Conservation (phyloP, 306 rosid genomes). For the Vigna angularis region DNA sequence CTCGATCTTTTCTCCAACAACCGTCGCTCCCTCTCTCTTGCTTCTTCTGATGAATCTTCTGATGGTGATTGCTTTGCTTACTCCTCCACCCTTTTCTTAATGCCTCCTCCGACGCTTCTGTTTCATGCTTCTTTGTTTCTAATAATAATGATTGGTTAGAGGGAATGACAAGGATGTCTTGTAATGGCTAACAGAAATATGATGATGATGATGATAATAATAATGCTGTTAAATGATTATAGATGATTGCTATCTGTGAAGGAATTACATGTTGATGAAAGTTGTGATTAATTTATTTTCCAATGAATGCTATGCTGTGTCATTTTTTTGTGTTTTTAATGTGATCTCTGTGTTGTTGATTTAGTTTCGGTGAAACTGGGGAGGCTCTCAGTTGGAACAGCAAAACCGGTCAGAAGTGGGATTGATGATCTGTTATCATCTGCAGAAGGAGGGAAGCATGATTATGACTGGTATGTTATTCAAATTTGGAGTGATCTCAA, state of each 20-base stretch:
- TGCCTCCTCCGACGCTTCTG: not conserved
- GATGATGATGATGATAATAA: not conserved
- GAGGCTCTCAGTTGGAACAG: conserved; percentile 87
- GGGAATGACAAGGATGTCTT: not conserved
- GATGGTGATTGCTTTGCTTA: conserved; percentile 65
- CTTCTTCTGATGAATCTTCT: conserved; percentile 86
- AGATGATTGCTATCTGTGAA: not conserved
- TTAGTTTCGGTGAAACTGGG: conserved; percentile 84
- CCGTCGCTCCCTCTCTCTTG: conserved; percentile 75
- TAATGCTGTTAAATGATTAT: not conserved
- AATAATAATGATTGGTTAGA: not conserved
- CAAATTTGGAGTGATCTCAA: conserved; percentile 5
- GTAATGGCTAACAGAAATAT: conserved; percentile 3
- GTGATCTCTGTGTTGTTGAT: conserved; percentile 34
- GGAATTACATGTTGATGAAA: conserved; percentile 27
- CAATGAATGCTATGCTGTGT: not conserved
- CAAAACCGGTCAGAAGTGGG: conserved; percentile 66
- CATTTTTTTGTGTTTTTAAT: not conserved
- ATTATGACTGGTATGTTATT: conserved; percentile 80
- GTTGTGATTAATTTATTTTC: not conserved
- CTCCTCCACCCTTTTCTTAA: conserved; percentile 19
- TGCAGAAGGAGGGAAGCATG: conserved; percentile 91
- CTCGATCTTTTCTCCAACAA: conserved; percentile 92
- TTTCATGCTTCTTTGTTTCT: conserved; percentile 28
- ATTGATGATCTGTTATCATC: conserved; percentile 86